Evolutionary conservation across 306 rosid species (phyloP), one percentile per base, ranked within the genome.

Genomic region (Vachellia pachyceras): DNA sequence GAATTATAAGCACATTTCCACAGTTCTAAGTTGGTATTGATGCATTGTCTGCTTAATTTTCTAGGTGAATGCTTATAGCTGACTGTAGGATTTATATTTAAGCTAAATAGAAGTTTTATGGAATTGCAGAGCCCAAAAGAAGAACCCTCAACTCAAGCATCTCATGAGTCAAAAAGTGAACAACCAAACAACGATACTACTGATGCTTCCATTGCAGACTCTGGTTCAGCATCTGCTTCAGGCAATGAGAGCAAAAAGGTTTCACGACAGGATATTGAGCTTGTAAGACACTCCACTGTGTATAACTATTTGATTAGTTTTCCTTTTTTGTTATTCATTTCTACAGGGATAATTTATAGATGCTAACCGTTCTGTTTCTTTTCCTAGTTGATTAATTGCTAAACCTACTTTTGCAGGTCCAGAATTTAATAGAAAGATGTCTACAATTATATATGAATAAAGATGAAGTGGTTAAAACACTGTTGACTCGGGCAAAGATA

Each of bases 371-470:
- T 47, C 37, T 69, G 17, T 79, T 79, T 74, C 36, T 61, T 76
- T 67, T 11, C 36, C 68, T 68, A 69, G 18, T 77, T 76, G 71
- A 55, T 79, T 68, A 69, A 73, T 42, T 90, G 49, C 86, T 52
- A 40, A 5, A 42, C 80, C 75, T 42, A 74, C 75, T 82, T 37
- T 77, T 85, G 79, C 79, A 95, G 99, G 99, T 96, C 85, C 99
- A 96, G 88, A 94, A 90, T 92, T 89, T 96, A 68, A 96, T 96
- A 68, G 99, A 96, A 83, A 86, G 99, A 84, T 96, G 98, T 84
- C 80, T 96, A 72, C 98, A 96, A 68, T 83, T 93, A 77, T 90
- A 93, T 79, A 96, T 96, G 99, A 90, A 96, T 77, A 93, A 92
- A 90, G 98, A 90, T 50, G 99, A 93, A 86, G 97, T 92, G 64